phyloP scores from a whole-genome alignment of 371 early-diverging fungal species.

The Mortierella sp. region DNA sequence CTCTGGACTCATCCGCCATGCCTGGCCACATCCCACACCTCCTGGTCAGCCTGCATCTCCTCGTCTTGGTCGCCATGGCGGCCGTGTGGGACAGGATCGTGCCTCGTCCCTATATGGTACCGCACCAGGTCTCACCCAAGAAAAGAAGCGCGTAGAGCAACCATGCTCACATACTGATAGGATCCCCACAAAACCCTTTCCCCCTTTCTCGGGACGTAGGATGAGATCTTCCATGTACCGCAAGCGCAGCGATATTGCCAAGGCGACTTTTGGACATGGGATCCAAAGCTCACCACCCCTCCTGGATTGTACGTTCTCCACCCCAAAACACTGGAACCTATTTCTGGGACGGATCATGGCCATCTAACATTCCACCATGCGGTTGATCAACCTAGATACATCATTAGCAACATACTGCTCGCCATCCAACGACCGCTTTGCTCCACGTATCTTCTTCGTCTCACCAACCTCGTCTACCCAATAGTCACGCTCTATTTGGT shows the following conservation, averaged over 20 bases:
- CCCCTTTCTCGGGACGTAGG: not conserved
- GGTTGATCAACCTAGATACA: conserved; percentile 27
- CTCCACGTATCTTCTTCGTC: conserved; percentile 63
- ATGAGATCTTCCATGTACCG: conserved; percentile 91
- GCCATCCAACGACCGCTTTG: conserved; percentile 49
- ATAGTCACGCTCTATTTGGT: conserved; percentile 61
- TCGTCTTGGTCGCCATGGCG: conserved; percentile 18
- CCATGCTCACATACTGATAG: not conserved
- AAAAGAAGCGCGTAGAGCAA: not conserved
- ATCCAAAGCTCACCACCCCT: conserved; percentile 95
- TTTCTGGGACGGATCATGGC: not conserved
- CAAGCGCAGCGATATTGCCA: conserved; percentile 90
- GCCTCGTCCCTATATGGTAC: conserved; percentile 46
- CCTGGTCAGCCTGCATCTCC: conserved; percentile 36
- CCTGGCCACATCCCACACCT: conserved; percentile 6
- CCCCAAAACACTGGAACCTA: not conserved
- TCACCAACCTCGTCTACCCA: conserved; percentile 68
- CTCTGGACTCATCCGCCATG: not conserved
- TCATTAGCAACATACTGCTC: conserved; percentile 57
- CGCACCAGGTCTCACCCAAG: not conserved
- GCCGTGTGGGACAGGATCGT: conserved; percentile 21
- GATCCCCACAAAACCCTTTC: not conserved
- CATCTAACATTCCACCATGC: too few species aligned
- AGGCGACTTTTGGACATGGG: conserved; percentile 79
- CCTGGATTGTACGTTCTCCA: conserved; percentile 86